These are phyloP conservation scores for Haplosporangium gracile DNA, from an alignment of 192 early-diverging fungal genomes.

Conservation along the genomic window DNA sequence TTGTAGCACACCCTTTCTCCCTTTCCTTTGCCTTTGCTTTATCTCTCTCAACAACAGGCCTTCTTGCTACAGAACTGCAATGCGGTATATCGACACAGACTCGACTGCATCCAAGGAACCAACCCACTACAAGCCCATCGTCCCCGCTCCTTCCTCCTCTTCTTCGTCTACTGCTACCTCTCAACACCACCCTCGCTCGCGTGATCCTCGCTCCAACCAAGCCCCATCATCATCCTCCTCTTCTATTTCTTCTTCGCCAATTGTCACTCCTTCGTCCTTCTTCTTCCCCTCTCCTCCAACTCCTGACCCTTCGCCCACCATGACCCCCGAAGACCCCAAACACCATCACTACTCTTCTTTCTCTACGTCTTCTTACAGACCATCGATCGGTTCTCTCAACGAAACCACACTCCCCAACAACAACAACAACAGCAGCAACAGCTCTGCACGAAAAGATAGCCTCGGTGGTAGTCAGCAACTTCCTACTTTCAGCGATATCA, in stretches of 20 bases:
- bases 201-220: neutral
- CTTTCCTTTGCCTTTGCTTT: neutral
- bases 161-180: neutral
- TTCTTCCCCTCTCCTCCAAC: slow-evolving; percentile 5
- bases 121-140: slow-evolving; percentile 30
- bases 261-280: slow-evolving; percentile 1
- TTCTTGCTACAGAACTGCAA: slow-evolving; percentile 10
- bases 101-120: slow-evolving; percentile 19
- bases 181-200: slow-evolving; percentile 12
- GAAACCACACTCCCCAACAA: neutral
- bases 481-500: slow-evolving; percentile 39
- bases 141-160: slow-evolving; percentile 18
- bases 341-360: slow-evolving; percentile 21
- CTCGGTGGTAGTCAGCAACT: slow-evolving; percentile 13
- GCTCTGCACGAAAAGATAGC: neutral
- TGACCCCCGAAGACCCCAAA: slow-evolving; percentile 48
- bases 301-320: slow-evolving; percentile 38
- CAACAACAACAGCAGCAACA: neutral
- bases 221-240: neutral
- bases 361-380: neutral
- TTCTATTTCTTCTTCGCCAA: neutral
- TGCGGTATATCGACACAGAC: slow-evolving; percentile 23
- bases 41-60: neutral
- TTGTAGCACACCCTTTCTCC: neutral
- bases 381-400: neutral